Evolutionary conservation across 331 rosid species (phyloP).

Genomic region (Erythrophleum ivorense): DNA sequence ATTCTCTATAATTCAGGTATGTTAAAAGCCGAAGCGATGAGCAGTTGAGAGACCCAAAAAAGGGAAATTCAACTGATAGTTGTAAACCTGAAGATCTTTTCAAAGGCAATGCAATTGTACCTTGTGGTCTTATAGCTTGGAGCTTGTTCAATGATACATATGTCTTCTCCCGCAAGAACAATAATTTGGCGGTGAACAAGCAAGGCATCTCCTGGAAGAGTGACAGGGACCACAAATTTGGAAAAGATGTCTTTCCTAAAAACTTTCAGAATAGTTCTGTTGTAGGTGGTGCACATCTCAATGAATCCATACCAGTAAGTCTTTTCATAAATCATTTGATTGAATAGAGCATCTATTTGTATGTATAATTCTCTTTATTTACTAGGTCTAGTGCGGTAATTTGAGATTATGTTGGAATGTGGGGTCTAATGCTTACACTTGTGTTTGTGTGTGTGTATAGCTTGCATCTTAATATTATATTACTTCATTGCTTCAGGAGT

Average conservation of each 20-base stretch:
- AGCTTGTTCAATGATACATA: slow-evolving; percentile 96
- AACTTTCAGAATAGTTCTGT: slow-evolving; percentile 79
- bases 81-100: slow-evolving; percentile 74
- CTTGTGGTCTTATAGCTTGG: slow-evolving; percentile 99
- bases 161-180: slow-evolving; percentile 50
- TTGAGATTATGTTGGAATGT: slow-evolving; percentile 8
- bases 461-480: background rate
- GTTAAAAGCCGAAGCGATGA: slow-evolving; percentile 90
- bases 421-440: background rate
- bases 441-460: background rate
- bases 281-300: slow-evolving; percentile 63
- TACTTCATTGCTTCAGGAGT: background rate
- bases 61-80: slow-evolving; percentile 5
- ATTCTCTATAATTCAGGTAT: slow-evolving; percentile 60
- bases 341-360: background rate
- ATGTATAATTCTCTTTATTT: slow-evolving; percentile 27
- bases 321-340: slow-evolving; percentile 28
- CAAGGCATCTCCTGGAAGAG: slow-evolving; percentile 88
- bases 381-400: slow-evolving; percentile 8
- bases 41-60: slow-evolving; percentile 57
- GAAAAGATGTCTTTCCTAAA: slow-evolving; percentile 76
- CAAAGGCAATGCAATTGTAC: slow-evolving; percentile 60
- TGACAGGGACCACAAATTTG: slow-evolving; percentile 92
- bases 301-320: slow-evolving; percentile 65
- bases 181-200: slow-evolving; percentile 67